Percentiles rank a stretch among this genome's conserved stretches.
Evolutionary conservation across 139 green algal species (phyloP).

Genomic region (Chlorokybus atmophyticus): DNA sequence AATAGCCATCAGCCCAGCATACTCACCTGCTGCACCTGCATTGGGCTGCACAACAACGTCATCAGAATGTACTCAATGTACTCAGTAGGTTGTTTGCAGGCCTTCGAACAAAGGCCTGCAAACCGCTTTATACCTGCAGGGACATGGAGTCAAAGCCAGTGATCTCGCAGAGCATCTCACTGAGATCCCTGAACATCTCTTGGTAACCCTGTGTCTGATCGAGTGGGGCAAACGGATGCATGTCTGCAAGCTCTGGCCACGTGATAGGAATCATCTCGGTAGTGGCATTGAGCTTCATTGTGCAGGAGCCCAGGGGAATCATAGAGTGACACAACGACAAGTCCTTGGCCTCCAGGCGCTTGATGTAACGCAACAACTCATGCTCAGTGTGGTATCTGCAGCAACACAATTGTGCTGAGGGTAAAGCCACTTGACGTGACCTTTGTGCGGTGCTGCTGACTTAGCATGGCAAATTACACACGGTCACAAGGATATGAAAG

Average conservation of each 20-base stretch:
- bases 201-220: constrained; percentile 58
- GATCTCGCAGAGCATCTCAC: constrained; percentile 80
- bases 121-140: no score
- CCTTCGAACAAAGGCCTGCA: no score
- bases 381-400: constrained; percentile 77
- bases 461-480: no score
- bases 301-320: constrained; percentile 96
- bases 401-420: no score
- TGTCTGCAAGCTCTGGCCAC: constrained; percentile 88
- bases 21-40: constrained; percentile 85
- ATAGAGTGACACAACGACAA: constrained; percentile 89
- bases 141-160: constrained; percentile 95
- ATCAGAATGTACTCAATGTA: no score
- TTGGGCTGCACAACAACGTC: no score
- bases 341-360: constrained; percentile 92
- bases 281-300: constrained; percentile 99
- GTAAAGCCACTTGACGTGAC: no score
- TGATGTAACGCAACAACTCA: constrained; percentile 90
- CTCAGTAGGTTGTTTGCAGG: no score
- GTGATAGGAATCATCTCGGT: constrained; percentile 97
- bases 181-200: constrained; percentile 91
- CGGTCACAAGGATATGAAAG: no score
- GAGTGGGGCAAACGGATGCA: constrained; percentile 86
- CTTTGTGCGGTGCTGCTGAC: no score
- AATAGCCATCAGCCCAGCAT: constrained; percentile 97